Evolutionary conservation across 2,329 filamentous ascomycete species (phyloP).

Genomic region (Lithohypha guttulata): DNA sequence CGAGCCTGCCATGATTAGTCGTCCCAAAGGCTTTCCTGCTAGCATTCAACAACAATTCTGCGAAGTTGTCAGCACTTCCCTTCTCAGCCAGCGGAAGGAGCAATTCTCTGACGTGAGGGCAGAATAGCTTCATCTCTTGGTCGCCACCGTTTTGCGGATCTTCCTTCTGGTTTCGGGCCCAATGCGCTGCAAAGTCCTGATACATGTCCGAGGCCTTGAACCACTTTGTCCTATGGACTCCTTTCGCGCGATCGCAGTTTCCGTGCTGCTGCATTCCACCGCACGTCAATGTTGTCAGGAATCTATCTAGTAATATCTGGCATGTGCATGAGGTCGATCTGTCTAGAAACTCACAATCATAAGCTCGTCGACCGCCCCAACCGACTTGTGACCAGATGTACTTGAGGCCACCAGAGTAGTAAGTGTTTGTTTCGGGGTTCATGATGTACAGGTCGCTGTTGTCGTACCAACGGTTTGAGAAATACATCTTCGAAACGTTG

Average conservation of each 20-base stretch:
- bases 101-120: background rate
- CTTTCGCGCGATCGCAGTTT: background rate
- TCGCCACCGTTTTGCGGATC: no score
- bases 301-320: background rate
- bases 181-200: background rate
- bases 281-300: background rate
- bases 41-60: background rate
- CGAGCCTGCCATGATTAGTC: background rate
- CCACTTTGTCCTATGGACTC: background rate
- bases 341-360: no score
- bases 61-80: background rate
- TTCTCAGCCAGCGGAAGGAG: background rate
- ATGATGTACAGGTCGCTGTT: background rate
- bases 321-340: no score
- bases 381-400: background rate
- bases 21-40: background rate
- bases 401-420: background rate
- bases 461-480: background rate
- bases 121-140: background rate
- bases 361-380: no score
- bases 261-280: background rate
- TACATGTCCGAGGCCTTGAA: background rate
- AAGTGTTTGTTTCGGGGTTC: background rate
- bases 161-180: no score
- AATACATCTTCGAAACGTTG: background rate